A percentile compares a stretch with the other conserved stretches of the same genome.
phyloP scores from a whole-genome alignment of 2,329 filamentous ascomycete genomes.

The Chaetomium globosum region DNA sequence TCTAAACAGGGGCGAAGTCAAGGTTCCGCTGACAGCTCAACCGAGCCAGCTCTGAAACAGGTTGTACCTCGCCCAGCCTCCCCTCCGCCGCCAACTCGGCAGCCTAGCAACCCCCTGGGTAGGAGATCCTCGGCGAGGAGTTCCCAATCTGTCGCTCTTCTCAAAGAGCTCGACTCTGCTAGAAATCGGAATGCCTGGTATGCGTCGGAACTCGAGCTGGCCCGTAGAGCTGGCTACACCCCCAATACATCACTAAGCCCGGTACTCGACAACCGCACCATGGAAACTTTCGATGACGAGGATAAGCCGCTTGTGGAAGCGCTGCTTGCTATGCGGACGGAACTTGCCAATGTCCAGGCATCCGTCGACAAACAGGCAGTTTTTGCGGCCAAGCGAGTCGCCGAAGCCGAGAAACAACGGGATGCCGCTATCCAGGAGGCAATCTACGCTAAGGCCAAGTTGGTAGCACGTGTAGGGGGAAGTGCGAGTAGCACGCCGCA shows the following conservation, averaged over 20 bases:
- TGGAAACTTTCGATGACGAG: constrained; percentile 85
- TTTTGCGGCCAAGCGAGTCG: constrained; percentile 83
- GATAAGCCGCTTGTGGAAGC: constrained; percentile 92
- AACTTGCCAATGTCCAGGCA: constrained; percentile 84
- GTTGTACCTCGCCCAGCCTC: constrained; percentile 54
- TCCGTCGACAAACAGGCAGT: constrained; percentile 88
- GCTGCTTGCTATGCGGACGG: constrained; percentile 84
- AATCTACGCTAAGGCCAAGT: constrained; percentile 88
- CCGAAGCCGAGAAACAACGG: constrained; percentile 90
- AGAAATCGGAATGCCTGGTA: constrained; percentile 96
- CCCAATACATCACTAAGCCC: constrained; percentile 71
- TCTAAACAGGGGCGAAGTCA: constrained; percentile 60
- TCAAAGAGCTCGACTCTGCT: constrained; percentile 82
- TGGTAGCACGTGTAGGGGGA: constrained; percentile 72
- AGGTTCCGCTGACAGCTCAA: constrained; percentile 68
- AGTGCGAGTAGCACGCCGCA: constrained; percentile 65
- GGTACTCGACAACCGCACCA: constrained; percentile 71
- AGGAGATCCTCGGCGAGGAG: constrained; percentile 63
- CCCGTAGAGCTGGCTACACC: constrained; percentile 84
- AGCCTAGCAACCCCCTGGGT: constrained; percentile 60
- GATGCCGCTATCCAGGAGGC: constrained; percentile 94
- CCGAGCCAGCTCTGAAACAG: constrained; percentile 57
- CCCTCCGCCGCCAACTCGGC: constrained; percentile 60
- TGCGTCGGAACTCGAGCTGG: constrained; percentile 88
- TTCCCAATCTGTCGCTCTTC: constrained; percentile 70